Evolutionary conservation across 805 yeast species (phyloP).

Genomic region (Teunomyces kruisii): DNA sequence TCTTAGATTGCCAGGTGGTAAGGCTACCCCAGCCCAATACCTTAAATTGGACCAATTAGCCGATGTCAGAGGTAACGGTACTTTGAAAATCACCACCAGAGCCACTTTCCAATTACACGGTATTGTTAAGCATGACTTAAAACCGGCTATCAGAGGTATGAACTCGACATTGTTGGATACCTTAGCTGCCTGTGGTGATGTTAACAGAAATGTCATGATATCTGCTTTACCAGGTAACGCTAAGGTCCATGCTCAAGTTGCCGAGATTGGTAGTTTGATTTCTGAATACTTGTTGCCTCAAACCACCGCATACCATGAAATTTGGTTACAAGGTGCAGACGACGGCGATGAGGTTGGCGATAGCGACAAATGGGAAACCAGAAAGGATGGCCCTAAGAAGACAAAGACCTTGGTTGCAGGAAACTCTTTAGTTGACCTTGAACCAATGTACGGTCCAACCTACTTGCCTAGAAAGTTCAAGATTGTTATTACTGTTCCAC

Average conservation of each 20-base stretch:
- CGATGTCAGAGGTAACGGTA: slow-evolving; percentile 83
- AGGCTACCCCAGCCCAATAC: slow-evolving; percentile 87
- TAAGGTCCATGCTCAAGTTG: slow-evolving; percentile 74
- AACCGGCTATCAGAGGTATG: slow-evolving; percentile 90
- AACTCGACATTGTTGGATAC: slow-evolving; percentile 90
- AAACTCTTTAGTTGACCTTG: slow-evolving; percentile 74
- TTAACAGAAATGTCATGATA: slow-evolving; percentile 91
- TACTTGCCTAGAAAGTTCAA: slow-evolving; percentile 96
- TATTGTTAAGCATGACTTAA: slow-evolving; percentile 83
- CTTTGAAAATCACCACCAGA: slow-evolving; percentile 91
- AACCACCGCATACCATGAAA: slow-evolving; percentile 95
- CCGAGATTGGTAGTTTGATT: slow-evolving; percentile 58
- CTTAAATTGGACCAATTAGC: slow-evolving; percentile 79
- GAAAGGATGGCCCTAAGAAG: slow-evolving; percentile 76
- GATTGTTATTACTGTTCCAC: slow-evolving; percentile 92
- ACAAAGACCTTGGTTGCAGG: slow-evolving; percentile 85
- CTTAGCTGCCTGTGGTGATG: slow-evolving; percentile 98
- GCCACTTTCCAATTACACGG: slow-evolving; percentile 98
- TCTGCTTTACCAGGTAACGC: slow-evolving; percentile 88
- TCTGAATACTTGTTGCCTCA: slow-evolving; percentile 84
- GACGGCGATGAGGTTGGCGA: slow-evolving; percentile 68
- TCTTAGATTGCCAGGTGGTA: slow-evolving; percentile 92
- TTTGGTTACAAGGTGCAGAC: slow-evolving; percentile 90
- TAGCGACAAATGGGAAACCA: slow-evolving; percentile 58
- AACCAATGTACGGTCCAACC: slow-evolving; percentile 83